Evolutionary conservation across 257 asterid species (phyloP), one percentile per base, ranked within the genome.

Genomic region (Fraxinus quadrangulata): DNA sequence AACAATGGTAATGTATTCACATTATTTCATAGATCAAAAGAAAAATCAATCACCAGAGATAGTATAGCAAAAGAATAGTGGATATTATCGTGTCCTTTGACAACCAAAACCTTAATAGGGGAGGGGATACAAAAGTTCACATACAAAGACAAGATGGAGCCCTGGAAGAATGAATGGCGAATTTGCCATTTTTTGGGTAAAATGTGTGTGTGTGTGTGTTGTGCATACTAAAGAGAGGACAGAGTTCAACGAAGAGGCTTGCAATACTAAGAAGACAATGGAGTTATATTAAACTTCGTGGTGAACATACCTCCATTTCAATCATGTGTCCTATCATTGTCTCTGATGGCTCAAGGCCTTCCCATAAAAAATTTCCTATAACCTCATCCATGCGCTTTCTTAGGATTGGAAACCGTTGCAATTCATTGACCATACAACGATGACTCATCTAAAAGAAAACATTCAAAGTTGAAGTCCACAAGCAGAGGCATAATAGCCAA

Each of bases 261-360:
- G 3, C 19, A 63, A 3, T 63, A n/a, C 36, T 2, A 63, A 26
- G 4, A 63, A 63, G 31, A 63, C 0, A 12, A 63, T 26, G 36
- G 36, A 63, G 69, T 21, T 17, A 5, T 33, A 1, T 17, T 70
- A 63, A 75, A 21, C 77, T 37, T 61, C 39, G 19, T 12, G 75
- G 66, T 47, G 69, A 67, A 36, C 30, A 83, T 71, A 93, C 99
- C 97, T 96, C 94, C 96, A 89, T 96, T 83, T 91, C 98, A 80
- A 96, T 88, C 74, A 90, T 86, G 80, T 92, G 92, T 9, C 92
- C 90, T 72, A 96, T 91, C 97, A 92, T 96, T 74, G 88, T 81
- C 86, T 93, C 93, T 6, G 98, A 87, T 33, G 99, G 99, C 81
- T 73, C 84, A 84, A 92, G 96, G 73, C 97, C 97, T 87, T 88